These are phyloP conservation scores for Westerdykella aurantiaca DNA, from an alignment of 2,329 filamentous ascomycete genomes.

Conservation along the genomic window DNA sequence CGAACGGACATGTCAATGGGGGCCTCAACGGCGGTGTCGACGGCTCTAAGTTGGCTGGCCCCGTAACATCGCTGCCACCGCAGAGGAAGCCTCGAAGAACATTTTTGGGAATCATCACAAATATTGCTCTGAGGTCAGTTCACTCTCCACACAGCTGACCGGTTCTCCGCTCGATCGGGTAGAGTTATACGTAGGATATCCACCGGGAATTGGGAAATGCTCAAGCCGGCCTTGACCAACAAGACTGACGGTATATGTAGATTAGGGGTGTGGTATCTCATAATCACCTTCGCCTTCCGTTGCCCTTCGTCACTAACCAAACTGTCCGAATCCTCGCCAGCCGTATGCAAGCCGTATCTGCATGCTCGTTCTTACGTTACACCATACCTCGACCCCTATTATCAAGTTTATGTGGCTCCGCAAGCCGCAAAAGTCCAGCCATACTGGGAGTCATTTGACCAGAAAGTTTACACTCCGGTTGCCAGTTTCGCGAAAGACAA, in stretches of 20 bases:
- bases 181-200: neutral
- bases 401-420: constrained; percentile 73
- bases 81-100: constrained; percentile 17
- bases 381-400: constrained; percentile 80
- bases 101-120: constrained; percentile 25
- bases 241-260: constrained; percentile 30
- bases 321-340: constrained; percentile 64
- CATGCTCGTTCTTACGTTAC: constrained; percentile 59
- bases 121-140: constrained; percentile 27
- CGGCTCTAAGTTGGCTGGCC: constrained; percentile 18
- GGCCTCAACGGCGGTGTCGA: constrained; percentile 22
- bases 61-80: constrained; percentile 12
- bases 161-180: neutral
- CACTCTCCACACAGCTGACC: neutral
- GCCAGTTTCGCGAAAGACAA: constrained; percentile 56
- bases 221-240: too few relatives aligned
- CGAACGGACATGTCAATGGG: constrained; percentile 20
- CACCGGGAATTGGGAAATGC: too few relatives aligned
- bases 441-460: constrained; percentile 57
- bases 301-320: constrained; percentile 68
- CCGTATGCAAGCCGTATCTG: constrained; percentile 76
- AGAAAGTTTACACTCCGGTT: constrained; percentile 62
- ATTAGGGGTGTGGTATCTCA: constrained; percentile 76
- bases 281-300: constrained; percentile 73
- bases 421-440: constrained; percentile 73